phyloP scores from a whole-genome alignment of 2,329 filamentous ascomycete species.

The Magnaporthiopsis rhizophila region DNA sequence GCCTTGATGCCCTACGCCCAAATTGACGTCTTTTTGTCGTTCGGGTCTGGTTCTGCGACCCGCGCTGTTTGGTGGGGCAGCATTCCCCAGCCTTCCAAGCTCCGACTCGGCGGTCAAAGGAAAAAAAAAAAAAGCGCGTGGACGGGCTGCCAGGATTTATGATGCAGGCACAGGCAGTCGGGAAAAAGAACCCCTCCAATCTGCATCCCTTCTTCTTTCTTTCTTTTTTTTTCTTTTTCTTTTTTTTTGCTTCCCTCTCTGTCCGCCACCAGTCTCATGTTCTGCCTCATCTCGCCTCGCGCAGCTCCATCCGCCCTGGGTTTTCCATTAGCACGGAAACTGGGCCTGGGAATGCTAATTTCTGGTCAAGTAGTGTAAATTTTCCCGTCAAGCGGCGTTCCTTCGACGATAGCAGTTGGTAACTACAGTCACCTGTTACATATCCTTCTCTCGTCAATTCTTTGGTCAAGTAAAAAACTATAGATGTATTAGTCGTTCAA shows the following conservation, averaged over 20 bases:
- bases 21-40: neutral
- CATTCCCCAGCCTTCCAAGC: neutral
- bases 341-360: neutral
- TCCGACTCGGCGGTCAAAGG: neutral
- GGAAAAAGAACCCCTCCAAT: neutral
- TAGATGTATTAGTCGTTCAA: neutral
- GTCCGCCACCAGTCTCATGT: neutral
- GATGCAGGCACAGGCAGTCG: neutral
- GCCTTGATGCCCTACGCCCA: slow-evolving; percentile 1
- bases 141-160: neutral
- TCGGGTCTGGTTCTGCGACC: neutral
- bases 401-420: neutral
- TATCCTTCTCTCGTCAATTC: neutral
- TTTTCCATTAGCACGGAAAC: neutral
- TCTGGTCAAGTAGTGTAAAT: neutral
- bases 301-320: neutral
- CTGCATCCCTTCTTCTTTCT: neutral
- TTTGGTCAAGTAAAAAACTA: neutral
- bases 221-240: too few relatives aligned
- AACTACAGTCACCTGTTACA: neutral
- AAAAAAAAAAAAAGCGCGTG: neutral
- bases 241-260: neutral
- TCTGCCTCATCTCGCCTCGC: neutral
- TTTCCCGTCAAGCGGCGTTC: neutral
- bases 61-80: neutral